Evolutionary conservation across 2,329 filamentous ascomycete species (phyloP).

Genomic region (Furcasterigmium sp.): DNA sequence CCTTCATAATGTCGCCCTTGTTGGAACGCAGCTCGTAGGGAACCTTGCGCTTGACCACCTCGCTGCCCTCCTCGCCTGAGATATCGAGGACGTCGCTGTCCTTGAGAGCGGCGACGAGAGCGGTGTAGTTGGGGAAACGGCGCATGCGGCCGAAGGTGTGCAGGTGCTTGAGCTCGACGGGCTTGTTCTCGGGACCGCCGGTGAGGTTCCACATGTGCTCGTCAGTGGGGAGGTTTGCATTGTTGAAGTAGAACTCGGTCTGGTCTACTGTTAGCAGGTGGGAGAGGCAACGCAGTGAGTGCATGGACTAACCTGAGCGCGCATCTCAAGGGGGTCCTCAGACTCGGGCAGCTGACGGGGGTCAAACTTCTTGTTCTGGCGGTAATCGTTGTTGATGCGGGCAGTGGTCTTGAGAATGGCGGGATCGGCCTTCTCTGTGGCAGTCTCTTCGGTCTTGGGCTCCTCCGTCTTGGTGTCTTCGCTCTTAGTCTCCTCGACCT

Average conservation of each 20-base stretch:
- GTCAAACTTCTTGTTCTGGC: constrained; percentile 66
- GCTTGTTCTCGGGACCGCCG: constrained; percentile 73
- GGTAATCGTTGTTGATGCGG: constrained; percentile 29
- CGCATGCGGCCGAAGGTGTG: constrained; percentile 94
- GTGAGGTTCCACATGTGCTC: constrained; percentile 79
- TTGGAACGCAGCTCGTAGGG: constrained; percentile 56
- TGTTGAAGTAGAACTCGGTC: constrained; percentile 96
- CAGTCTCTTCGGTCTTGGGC: constrained; percentile 4
- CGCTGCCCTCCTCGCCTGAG: constrained; percentile 65
- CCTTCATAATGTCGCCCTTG: constrained; percentile 61
- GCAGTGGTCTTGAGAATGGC: constrained; percentile 40
- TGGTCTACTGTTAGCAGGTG: constrained; percentile 27
- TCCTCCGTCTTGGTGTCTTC: constrained; percentile 10
- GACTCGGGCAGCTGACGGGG: constrained; percentile 62
- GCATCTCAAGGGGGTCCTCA: constrained; percentile 74
- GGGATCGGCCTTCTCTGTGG: constrained; percentile 9
- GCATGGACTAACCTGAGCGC: constrained; percentile 73
- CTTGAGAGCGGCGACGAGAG: constrained; percentile 77
- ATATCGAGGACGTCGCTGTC: constrained; percentile 70
- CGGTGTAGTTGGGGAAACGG: constrained; percentile 82
- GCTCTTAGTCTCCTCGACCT: constrained; percentile 15
- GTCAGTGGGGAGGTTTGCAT: constrained; percentile 84
- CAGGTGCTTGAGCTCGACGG: constrained; percentile 72
- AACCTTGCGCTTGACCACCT: constrained; percentile 72
- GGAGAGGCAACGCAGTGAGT: no score